A percentile compares a stretch with the other conserved stretches of the same genome.
These are phyloP conservation scores for Diaporthe eres DNA, from an alignment of 2,329 filamentous ascomycete genomes.

Conservation along the genomic window DNA sequence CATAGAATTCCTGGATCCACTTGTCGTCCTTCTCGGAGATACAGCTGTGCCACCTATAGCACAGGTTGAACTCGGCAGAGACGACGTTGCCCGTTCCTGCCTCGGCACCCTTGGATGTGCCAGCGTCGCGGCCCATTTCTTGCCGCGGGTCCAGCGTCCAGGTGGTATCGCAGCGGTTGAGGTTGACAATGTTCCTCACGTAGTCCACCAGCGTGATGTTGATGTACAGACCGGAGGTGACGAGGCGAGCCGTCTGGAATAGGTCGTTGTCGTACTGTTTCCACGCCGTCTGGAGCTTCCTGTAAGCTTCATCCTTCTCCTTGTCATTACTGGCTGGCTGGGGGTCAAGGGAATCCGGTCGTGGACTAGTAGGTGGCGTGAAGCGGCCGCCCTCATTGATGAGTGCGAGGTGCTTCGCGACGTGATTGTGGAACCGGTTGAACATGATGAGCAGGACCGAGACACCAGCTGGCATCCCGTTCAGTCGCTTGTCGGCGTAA, in stretches of 20 bases:
- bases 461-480: constrained; percentile 80
- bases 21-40: constrained; percentile 82
- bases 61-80: constrained; percentile 90
- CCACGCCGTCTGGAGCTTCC: constrained; percentile 67
- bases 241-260: constrained; percentile 83
- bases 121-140: constrained; percentile 71
- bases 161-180: constrained; percentile 79
- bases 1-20: constrained; percentile 82
- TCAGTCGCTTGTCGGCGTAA: constrained; percentile 78
- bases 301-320: constrained; percentile 56
- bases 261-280: constrained; percentile 82
- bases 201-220: constrained; percentile 86
- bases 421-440: constrained; percentile 89
- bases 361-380: constrained; percentile 67
- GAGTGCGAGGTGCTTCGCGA: constrained; percentile 82
- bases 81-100: constrained; percentile 85
- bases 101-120: constrained; percentile 71
- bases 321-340: constrained; percentile 42
- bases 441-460: constrained; percentile 83
- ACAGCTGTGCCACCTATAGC: constrained; percentile 89
- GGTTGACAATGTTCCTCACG: constrained; percentile 75
- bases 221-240: constrained; percentile 82
- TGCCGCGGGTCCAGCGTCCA: constrained; percentile 86
- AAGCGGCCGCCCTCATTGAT: constrained; percentile 91
- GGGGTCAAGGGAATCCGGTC: constrained; percentile 4